Conservation (phyloP, 768 basidiomycete species). For the Phylloporus sp. region DNA sequence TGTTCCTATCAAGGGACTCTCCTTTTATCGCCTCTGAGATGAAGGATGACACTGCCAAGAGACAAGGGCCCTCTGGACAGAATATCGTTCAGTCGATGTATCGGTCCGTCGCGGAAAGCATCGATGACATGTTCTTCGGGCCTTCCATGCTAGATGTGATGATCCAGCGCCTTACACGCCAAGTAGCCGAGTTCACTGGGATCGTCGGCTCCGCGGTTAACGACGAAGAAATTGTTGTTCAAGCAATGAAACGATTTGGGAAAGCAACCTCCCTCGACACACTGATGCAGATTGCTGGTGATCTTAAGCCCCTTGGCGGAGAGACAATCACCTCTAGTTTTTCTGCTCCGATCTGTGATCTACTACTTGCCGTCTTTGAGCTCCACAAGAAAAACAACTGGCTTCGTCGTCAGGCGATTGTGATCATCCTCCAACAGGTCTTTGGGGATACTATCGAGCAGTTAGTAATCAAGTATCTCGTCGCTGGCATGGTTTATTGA, state of each 20-base stretch:
- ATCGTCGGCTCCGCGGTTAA: slow-evolving; percentile 73
- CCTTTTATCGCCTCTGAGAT: slow-evolving; percentile 66
- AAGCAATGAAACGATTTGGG: slow-evolving; percentile 70
- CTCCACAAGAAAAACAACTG: slow-evolving; percentile 96
- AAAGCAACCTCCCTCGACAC: slow-evolving; percentile 64
- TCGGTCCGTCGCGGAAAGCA: slow-evolving; percentile 86
- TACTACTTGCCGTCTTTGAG: slow-evolving; percentile 91
- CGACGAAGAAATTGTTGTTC: slow-evolving; percentile 82
- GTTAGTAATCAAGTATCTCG: slow-evolving; percentile 40
- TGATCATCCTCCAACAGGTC: slow-evolving; percentile 94
- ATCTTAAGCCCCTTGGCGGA: slow-evolving; percentile 77
- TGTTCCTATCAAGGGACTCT: slow-evolving; percentile 85
- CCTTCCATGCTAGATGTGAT: slow-evolving; percentile 95
- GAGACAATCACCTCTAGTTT: slow-evolving; percentile 89
- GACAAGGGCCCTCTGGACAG: slow-evolving; percentile 56
- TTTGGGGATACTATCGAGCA: slow-evolving; percentile 94
- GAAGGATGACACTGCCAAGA: slow-evolving; percentile 38
- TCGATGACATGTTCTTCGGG: slow-evolving; percentile 97
- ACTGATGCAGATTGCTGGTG: slow-evolving; percentile 68
- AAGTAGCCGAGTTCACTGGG: slow-evolving; percentile 86
- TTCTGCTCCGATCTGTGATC: slow-evolving; percentile 90
- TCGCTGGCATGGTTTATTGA: background rate
- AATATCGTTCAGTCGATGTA: slow-evolving; percentile 85
- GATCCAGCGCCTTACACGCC: slow-evolving; percentile 84
- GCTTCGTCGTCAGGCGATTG: slow-evolving; percentile 91